Base-by-base conservation (phyloP, 371 early-diverging fungal species). In the Mucor lusitanicus region DNA sequence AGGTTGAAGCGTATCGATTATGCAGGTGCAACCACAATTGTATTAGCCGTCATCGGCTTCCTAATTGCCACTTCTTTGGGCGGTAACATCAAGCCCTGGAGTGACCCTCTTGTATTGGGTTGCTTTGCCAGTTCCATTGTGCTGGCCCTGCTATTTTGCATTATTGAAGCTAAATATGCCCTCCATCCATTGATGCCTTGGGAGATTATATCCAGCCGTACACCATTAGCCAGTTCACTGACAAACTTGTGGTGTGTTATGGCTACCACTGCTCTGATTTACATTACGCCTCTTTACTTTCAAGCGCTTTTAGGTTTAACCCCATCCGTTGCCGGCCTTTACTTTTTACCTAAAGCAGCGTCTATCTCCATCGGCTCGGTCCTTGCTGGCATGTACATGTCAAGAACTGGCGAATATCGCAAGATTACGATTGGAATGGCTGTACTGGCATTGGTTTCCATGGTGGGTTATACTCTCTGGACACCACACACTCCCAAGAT, bases 41-140 rank as follows among this genome's bases (percentile, higher is more conserved):
- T 88, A 56, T 67, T 67, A 8, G 70, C 82, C 53, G 84, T 89
- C 6, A 68, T 87, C 33, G 60, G 78, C 15, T 64, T 92, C 19
- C 79, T 89, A 25, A 40, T 89, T 61, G 85, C 87, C 30, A 78
- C 87, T 23, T 74, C 86, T 37, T 85, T 88, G 84, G 88, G 89
- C 67, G 88, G 90, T 7, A 80, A 79, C 65, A 73, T 80, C 27
- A 78, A 76, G 65, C 73, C 78, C n/a, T 87, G 92, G 93, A 64
- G 71, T 27, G 81, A 88, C 35, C 83, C 83, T 11, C 58, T 80
- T 33, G 81, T 87, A 19, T 72, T 90, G 33, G 76, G 82, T 0
- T 75, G 84, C 19, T 72, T 90, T 17, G 66, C 75, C 17, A 84
- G 76, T 17, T 81, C 82, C 9, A 58, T 78, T 27, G 71, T 73